Evolutionary conservation across 306 rosid genomes (phyloP), one percentile per base, ranked within the genome.

Genomic region (Lupinus albus): DNA sequence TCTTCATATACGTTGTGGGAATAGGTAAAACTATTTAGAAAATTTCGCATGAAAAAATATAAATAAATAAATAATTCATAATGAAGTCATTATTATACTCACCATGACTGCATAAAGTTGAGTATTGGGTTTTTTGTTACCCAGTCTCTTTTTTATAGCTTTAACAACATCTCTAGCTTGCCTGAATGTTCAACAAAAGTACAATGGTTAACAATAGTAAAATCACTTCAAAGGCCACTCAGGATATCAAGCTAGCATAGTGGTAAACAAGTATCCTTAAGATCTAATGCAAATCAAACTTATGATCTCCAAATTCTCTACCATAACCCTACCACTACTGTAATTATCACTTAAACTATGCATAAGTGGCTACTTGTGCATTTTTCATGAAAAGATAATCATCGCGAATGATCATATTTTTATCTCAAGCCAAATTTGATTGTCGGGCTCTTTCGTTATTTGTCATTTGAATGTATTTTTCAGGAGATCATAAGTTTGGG

Each of bases 51-150:
- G 55, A 63, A 16, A 30, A 11, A 35, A 17, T 54, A 53, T 11
- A 52, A 13, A 15, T 12, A 13, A 50, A 11, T 42, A 32, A 60
- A 25, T 39, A 60, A 25, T 39, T 18, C 42, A 39, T 35, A 72
- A 48, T 16, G 36, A 61, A 47, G 64, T 25, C 49, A 28, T 64
- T 25, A 52, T 38, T 33, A 33, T 33, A 33, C 87, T 80, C 64
- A 87, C 93, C 86, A 78, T 73, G 52, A 84, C 88, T 5, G 88
- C 84, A 52, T 80, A 87, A 52, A 87, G 86, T 72, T 84, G 93
- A 51, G 88, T 30, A 77, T 84, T 77, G 35, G 77, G 45, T 52
- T 65, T 74, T 72, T 84, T 87, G 73, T 83, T 87, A 11, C 86
- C 82, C 78, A 87, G 38, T 38, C 84, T 83, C 73, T 87, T 82